These are phyloP conservation scores for Lophiotrema nucula DNA, from an alignment of 495 filamentous ascomycete genomes.

Conservation along the genomic window DNA sequence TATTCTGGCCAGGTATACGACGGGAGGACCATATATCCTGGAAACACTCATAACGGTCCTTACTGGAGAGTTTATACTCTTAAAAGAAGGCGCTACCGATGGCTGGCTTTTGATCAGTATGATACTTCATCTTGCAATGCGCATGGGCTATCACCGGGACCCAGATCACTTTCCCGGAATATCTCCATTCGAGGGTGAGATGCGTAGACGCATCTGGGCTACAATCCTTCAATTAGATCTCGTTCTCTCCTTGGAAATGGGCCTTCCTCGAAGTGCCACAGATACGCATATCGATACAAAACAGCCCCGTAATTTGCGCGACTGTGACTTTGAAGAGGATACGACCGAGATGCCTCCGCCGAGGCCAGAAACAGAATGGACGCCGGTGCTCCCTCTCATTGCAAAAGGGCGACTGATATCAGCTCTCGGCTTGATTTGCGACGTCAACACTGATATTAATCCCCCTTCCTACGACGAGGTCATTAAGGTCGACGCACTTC, in stretches of 20 bases:
- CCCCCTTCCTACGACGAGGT: slow-evolving; percentile 13
- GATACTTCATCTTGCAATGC: slow-evolving; percentile 3
- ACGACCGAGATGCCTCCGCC: slow-evolving; percentile 34
- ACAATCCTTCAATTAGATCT: slow-evolving; percentile 39
- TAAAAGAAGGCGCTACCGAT: slow-evolving; percentile 8
- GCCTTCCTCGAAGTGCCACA: slow-evolving; percentile 36
- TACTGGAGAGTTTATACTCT: slow-evolving; percentile 14
- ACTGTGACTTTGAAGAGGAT: slow-evolving; percentile 42
- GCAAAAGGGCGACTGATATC: slow-evolving; percentile 43
- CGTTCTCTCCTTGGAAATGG: slow-evolving; percentile 35
- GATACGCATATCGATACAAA: slow-evolving; percentile 32
- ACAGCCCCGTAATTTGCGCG: slow-evolving; percentile 40
- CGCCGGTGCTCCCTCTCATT: slow-evolving; percentile 42
- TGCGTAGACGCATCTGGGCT: slow-evolving; percentile 39
- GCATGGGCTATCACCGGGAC: slow-evolving; percentile 36
- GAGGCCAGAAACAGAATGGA: slow-evolving; percentile 35
- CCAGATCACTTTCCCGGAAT: slow-evolving; percentile 39
- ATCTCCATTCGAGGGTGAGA: slow-evolving; percentile 38
- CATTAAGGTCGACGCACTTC: slow-evolving; percentile 6
- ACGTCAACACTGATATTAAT: not conserved
- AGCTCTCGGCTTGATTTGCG: slow-evolving; percentile 5
- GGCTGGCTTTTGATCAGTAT: slow-evolving; percentile 17
- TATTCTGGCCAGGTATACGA: slow-evolving; percentile 17
- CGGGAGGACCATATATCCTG: slow-evolving; percentile 15
- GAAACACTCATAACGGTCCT: slow-evolving; percentile 13